Percentiles rank a stretch among this genome's conserved stretches.
phyloP scores from a whole-genome alignment of 2,329 filamentous ascomycete genomes.

The Knufia fluminis region DNA sequence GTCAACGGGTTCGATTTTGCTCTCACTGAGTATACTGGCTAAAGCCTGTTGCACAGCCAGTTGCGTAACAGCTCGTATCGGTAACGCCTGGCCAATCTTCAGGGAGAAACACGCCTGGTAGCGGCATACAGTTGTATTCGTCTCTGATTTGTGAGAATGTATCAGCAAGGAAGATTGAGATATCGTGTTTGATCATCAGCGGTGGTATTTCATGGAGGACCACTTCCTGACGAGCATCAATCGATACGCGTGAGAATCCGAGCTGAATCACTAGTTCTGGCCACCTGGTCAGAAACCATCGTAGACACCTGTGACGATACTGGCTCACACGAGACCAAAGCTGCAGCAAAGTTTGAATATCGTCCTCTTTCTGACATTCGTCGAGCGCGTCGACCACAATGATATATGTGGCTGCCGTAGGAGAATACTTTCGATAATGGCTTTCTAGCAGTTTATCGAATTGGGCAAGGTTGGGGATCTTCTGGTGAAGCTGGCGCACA shows the following conservation, averaged over 20 bases:
- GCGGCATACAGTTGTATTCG: not conserved
- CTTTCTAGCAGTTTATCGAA: no score
- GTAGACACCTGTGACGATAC: no score
- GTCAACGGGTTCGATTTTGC: no score
- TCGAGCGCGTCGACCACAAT: slow-evolving; percentile 1
- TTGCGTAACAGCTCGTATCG: no score
- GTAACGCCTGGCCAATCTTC: slow-evolving; percentile 28
- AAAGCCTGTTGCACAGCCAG: no score
- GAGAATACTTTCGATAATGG: no score
- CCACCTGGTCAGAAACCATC: not conserved
- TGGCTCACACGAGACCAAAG: not conserved
- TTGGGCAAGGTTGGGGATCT: no score
- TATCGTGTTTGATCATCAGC: not conserved
- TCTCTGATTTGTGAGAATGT: not conserved
- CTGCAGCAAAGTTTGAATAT: not conserved
- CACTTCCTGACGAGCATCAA: not conserved
- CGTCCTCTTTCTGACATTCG: not conserved
- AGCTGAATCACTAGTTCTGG: not conserved
- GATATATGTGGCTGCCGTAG: no score
- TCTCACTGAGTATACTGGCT: no score
- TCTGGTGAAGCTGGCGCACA: not conserved
- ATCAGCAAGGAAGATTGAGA: not conserved
- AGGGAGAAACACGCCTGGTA: slow-evolving; percentile 27
- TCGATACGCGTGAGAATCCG: not conserved
- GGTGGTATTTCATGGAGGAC: slow-evolving; percentile 1